Evolutionary conservation across 1,139 yeast genomes (phyloP).

Genomic region (Hanseniaspora uvarum): DNA sequence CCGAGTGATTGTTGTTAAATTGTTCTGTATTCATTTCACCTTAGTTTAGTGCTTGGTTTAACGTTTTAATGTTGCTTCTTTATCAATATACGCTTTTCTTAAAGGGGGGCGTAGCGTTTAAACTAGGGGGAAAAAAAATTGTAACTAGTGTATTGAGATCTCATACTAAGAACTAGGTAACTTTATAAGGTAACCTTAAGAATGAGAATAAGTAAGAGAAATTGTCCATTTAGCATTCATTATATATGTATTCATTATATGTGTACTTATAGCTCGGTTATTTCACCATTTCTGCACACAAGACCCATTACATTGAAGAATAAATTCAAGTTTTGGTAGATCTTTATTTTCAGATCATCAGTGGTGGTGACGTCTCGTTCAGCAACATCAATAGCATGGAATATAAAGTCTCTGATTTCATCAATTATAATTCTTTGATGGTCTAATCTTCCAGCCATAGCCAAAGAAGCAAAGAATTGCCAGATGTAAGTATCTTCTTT

Average conservation of each 20-base stretch:
- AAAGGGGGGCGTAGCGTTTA: too few relatives aligned
- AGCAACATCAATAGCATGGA: constrained; percentile 77
- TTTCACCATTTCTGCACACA: constrained; percentile 59
- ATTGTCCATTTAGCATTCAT: not conserved
- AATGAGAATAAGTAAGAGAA: too few relatives aligned
- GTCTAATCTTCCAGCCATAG: constrained; percentile 82
- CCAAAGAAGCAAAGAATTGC: constrained; percentile 93
- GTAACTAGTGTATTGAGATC: too few relatives aligned
- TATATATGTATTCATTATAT: not conserved
- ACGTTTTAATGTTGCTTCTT: too few relatives aligned
- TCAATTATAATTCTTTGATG: constrained; percentile 93
- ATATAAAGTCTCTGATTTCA: constrained; percentile 87
- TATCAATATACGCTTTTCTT: too few relatives aligned
- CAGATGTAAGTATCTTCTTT: constrained; percentile 57
- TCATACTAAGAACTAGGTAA: too few relatives aligned
- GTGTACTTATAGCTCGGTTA: constrained; percentile 33
- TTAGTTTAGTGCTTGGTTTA: too few relatives aligned
- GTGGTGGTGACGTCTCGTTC: constrained; percentile 34
- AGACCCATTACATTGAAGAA: constrained; percentile 94
- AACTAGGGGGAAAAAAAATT: too few relatives aligned
- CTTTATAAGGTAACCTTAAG: too few relatives aligned
- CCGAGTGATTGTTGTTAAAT: constrained; percentile 5
- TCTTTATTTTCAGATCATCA: constrained; percentile 21
- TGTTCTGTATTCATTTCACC: constrained; percentile 15
- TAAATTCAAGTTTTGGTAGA: constrained; percentile 69